Conservation (phyloP, 2,329 filamentous ascomycete genomes). For the Aspergillus pseudonomiae region DNA sequence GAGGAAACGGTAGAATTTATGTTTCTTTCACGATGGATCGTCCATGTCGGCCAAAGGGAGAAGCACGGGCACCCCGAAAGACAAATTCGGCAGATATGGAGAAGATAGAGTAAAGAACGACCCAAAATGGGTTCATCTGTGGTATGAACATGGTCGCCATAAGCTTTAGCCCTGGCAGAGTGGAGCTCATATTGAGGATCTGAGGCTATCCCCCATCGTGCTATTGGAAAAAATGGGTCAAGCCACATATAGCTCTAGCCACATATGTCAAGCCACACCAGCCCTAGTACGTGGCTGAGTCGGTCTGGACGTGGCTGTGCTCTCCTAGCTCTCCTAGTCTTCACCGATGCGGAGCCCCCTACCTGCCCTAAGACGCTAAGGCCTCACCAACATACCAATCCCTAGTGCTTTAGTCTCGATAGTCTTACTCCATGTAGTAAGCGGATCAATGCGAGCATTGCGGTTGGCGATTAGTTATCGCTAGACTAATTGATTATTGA, state of each 20-base stretch:
- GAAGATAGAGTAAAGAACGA: slow-evolving; percentile 9
- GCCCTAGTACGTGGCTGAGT: slow-evolving; percentile 10
- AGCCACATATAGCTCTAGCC: slow-evolving; percentile 25
- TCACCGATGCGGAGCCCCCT: neutral
- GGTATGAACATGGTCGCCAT: slow-evolving; percentile 11
- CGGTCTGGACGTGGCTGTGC: slow-evolving; percentile 21
- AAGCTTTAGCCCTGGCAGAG: slow-evolving; percentile 18
- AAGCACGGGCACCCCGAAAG: slow-evolving; percentile 19
- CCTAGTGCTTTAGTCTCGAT: neutral
- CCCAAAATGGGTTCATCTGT: slow-evolving; percentile 16
- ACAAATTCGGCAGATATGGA: slow-evolving; percentile 11
- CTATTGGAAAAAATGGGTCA: slow-evolving; percentile 13
- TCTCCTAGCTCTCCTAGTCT: neutral
- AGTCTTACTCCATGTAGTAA: neutral
- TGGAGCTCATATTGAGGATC: slow-evolving; percentile 14
- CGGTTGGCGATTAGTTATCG: neutral
- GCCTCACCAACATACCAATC: neutral
- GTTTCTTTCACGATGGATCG: slow-evolving; percentile 1
- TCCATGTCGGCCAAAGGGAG: slow-evolving; percentile 4
- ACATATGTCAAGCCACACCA: slow-evolving; percentile 17
- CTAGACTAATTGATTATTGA: neutral
- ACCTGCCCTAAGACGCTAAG: slow-evolving; percentile 1
- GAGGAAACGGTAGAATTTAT: slow-evolving; percentile 4
- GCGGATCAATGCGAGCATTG: slow-evolving; percentile 1
- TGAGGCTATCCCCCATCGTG: slow-evolving; percentile 18